Conservation (phyloP, 2,329 filamentous ascomycete genomes). For the Calonectria pauciramosa region DNA sequence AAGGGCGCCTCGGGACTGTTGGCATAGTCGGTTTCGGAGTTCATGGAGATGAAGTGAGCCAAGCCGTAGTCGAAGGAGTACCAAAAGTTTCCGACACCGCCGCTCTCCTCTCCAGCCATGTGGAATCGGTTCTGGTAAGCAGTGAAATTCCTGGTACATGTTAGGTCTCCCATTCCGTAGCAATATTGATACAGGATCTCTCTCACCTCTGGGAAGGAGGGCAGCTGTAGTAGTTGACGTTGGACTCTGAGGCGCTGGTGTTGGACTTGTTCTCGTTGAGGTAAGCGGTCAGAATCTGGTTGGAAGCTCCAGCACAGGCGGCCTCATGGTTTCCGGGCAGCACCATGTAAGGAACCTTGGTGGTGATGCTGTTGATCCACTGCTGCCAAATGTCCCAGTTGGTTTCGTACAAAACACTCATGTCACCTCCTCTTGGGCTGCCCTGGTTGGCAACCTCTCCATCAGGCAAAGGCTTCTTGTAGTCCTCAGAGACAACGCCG, state of each 20-base stretch:
- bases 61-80: conserved; percentile 65
- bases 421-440: conserved; percentile 61
- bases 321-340: conserved; percentile 66
- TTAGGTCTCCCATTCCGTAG: not conserved
- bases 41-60: conserved; percentile 63
- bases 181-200: fast-evolving
- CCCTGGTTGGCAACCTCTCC: conserved; percentile 62
- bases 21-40: conserved; percentile 63
- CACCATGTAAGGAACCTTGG: conserved; percentile 64
- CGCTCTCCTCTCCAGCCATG: conserved; percentile 62
- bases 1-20: conserved; percentile 52
- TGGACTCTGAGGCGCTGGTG: conserved; percentile 51
- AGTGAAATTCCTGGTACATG: conserved; percentile 56
- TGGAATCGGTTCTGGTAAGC: conserved; percentile 65
- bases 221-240: conserved; percentile 65
- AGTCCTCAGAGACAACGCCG: conserved; percentile 47
- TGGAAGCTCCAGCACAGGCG: conserved; percentile 59
- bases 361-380: conserved; percentile 58
- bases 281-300: conserved; percentile 60
- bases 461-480: conserved; percentile 58
- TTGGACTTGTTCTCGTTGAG: conserved; percentile 60
- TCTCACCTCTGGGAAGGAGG: conserved; percentile 59
- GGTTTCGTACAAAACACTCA: conserved; percentile 63
- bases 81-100: conserved; percentile 64
- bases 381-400: conserved; percentile 68